Evolutionary conservation across 345 rosid species (phyloP).

Genomic region (Cardamine resedifolia): DNA sequence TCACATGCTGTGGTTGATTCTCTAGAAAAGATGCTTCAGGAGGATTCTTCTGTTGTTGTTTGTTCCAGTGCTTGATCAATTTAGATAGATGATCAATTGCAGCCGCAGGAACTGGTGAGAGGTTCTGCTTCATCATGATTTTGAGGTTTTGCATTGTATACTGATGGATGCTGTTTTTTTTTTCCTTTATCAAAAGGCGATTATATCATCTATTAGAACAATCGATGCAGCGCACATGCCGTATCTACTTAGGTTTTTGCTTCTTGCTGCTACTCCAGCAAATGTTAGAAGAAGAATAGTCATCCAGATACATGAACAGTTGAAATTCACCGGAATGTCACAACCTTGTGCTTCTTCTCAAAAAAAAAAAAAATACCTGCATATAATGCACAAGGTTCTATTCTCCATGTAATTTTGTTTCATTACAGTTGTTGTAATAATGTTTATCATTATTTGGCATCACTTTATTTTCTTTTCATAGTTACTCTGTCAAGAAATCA

Average conservation of each 20-base stretch:
- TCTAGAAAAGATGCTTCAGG: slow-evolving; percentile 72
- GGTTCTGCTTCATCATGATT: slow-evolving; percentile 8
- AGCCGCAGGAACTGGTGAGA: slow-evolving; percentile 75
- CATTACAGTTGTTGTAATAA: slow-evolving; percentile 9
- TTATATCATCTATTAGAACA: slow-evolving; percentile 71
- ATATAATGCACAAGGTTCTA: slow-evolving; percentile 56
- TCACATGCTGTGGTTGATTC: slow-evolving; percentile 57
- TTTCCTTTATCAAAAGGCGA: slow-evolving; percentile 46
- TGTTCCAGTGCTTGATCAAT: slow-evolving; percentile 79
- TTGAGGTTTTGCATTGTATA: slow-evolving; percentile 6
- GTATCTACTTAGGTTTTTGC: slow-evolving; percentile 65
- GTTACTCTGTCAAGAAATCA: slow-evolving; percentile 78
- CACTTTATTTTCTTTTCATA: slow-evolving; percentile 30
- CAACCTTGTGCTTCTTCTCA: slow-evolving; percentile 45
- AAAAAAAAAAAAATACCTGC: slow-evolving; percentile 58
- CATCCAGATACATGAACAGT: slow-evolving; percentile 63
- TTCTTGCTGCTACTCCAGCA: slow-evolving; percentile 70
- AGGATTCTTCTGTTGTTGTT: slow-evolving; percentile 67
- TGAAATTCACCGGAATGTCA: slow-evolving; percentile 61
- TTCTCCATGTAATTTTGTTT: slow-evolving; percentile 54
- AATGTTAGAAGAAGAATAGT: slow-evolving; percentile 75
- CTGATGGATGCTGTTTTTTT: slow-evolving; percentile 10
- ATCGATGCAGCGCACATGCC: slow-evolving; percentile 74
- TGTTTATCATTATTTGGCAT: neutral
- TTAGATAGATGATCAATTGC: slow-evolving; percentile 59